These are phyloP conservation scores for Pythium coloratum DNA, from an alignment of 352 stramenopile genomes.

Conservation along the genomic window DNA sequence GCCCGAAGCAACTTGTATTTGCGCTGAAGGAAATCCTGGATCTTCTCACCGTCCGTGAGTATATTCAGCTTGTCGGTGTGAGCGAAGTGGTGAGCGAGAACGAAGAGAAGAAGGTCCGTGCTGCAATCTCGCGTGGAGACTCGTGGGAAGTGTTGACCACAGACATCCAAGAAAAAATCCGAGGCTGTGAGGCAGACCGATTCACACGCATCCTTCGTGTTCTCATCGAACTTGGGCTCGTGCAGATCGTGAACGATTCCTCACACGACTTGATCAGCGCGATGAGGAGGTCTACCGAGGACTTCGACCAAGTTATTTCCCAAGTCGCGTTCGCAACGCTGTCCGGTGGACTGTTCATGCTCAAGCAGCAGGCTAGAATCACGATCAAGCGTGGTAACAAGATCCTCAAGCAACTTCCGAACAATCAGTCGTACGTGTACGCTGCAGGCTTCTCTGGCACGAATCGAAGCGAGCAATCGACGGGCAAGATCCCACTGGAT, in stretches of 20 bases:
- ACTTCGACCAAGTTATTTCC: conserved; percentile 77
- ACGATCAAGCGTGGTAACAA: conserved; percentile 53
- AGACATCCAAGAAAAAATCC: conserved; percentile 55
- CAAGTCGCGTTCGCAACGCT: conserved; percentile 74
- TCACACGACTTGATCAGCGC: conserved; percentile 54
- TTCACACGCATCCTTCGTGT: conserved; percentile 71
- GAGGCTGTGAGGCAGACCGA: conserved; percentile 65
- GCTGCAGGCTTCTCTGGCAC: conserved; percentile 55
- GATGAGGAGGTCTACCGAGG: conserved; percentile 48
- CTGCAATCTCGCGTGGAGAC: conserved; percentile 40
- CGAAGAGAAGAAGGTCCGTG: conserved; percentile 60
- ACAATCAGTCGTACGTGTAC: conserved; percentile 62
- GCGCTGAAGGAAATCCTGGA: conserved; percentile 71
- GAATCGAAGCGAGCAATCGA: conserved; percentile 51
- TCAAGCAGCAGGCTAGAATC: conserved; percentile 53
- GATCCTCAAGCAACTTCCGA: conserved; percentile 52
- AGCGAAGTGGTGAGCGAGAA: conserved; percentile 58
- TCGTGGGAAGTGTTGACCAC: conserved; percentile 49
- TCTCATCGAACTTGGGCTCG: conserved; percentile 64
- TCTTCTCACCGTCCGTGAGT: conserved; percentile 62
- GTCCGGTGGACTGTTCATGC: conserved; percentile 61
- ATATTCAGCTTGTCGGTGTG: conserved; percentile 70
- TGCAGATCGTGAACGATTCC: conserved; percentile 58
- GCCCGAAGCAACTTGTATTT: conserved; percentile 39
- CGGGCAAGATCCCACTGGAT: conserved; percentile 55